These are phyloP conservation scores for Simplicillium sp. DNA, from an alignment of 2,329 filamentous ascomycete species.

Conservation along the genomic window DNA sequence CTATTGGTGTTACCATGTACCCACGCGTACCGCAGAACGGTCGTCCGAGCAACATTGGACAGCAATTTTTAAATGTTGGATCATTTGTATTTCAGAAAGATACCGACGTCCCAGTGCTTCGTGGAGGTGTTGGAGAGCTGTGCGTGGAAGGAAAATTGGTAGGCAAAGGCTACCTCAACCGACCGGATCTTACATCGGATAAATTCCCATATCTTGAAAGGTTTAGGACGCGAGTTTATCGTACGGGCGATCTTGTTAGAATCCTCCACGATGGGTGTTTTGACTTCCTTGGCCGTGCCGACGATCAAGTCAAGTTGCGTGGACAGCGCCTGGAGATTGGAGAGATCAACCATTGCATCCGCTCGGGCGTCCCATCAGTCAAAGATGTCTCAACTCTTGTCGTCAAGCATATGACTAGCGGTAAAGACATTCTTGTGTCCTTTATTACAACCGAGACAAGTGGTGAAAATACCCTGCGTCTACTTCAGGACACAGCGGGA, in stretches of 20 bases:
- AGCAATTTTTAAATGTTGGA: conserved; percentile 80
- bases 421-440: conserved; percentile 75
- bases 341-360: conserved; percentile 82
- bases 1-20: conserved; percentile 86
- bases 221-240: conserved; percentile 60
- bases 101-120: conserved; percentile 61
- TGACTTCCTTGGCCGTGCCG: conserved; percentile 77
- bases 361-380: conserved; percentile 44
- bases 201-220: conserved; percentile 58
- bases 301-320: conserved; percentile 87
- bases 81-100: conserved; percentile 66
- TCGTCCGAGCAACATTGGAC: conserved; percentile 79
- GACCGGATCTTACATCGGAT: conserved; percentile 65
- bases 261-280: conserved; percentile 73
- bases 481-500: conserved; percentile 19
- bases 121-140: conserved; percentile 76
- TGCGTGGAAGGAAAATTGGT: conserved; percentile 83
- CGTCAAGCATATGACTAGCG: conserved; percentile 55
- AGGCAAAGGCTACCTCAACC: conserved; percentile 80
- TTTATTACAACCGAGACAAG: conserved; percentile 43
- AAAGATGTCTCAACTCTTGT: conserved; percentile 71
- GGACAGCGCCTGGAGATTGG: conserved; percentile 83
- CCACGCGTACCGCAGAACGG: conserved; percentile 70
- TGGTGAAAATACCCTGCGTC: conserved; percentile 8
- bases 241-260: conserved; percentile 82